Base-by-base conservation (phyloP, 352 stramenopile species). In the Phytophthora aleatoria region DNA sequence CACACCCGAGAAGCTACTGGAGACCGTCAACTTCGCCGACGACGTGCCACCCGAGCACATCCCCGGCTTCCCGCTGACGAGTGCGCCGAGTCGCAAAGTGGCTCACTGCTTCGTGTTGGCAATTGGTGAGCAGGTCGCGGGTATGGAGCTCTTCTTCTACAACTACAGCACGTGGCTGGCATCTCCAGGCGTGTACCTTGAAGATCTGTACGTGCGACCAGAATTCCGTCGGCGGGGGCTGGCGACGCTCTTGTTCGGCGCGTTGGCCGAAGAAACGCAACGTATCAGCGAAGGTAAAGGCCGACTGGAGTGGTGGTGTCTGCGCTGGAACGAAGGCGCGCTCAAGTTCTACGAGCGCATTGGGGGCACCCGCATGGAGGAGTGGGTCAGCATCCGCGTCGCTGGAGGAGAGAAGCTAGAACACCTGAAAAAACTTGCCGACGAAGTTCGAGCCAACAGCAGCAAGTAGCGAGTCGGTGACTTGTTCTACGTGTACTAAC, bases 111-210 rank as follows among this genome's bases (percentile, higher is more conserved):
- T 73, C 20, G 53, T 73, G 20, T 5, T 73, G n/a, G 65, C 64
- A 1, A 35, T 73, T 20, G 59, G 48, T 10, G 64, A 69, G 11
- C 16, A 73, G 33, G 39, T 73, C 30, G 64, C 64, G 4, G 64
- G 45, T 2, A 73, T 73, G 64, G 64, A 59, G 31, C 28, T 73
- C 6, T 73, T 73, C 35, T 73, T 64, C 59, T 73, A 73, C 64
- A 73, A 69, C 52, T 73, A 69, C 48, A 74, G 66, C 54, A 70
- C 61, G 27, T 74, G 61, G 66, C 16, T 74, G 26, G 61, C 54
- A 9, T 70, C 66, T 20, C 64, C 61, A 0, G 66, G 60, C 1
- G 60, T 70, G 30, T 67, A 74, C 30, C 66, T 73, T 20, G 61
- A 67, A 28, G 54, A 70, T 26, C 50, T 73, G 24, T 73, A 70